Conservation (phyloP, 768 basidiomycete genomes). For the Lyophyllum atratum region DNA sequence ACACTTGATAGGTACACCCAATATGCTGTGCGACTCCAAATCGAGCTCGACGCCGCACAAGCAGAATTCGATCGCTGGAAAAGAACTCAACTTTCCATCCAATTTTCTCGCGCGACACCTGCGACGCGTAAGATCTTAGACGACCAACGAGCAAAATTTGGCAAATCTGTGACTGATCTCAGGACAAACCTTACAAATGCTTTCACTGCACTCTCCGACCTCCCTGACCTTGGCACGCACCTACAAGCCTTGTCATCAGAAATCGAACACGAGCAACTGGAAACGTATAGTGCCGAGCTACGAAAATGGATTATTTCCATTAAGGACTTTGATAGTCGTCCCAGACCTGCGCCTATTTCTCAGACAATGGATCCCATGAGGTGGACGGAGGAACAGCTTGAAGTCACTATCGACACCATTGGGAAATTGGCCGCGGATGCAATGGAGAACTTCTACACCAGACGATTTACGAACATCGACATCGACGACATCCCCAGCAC, state of each 20-base stretch:
- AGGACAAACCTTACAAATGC: not conserved
- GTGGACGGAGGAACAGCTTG: slow-evolving; percentile 12
- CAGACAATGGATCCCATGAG: not conserved
- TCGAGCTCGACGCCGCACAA: slow-evolving; percentile 9
- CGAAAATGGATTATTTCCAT: slow-evolving; percentile 5
- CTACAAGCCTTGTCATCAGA: not conserved
- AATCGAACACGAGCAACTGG: not conserved
- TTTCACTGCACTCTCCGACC: not conserved
- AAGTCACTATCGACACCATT: not conserved
- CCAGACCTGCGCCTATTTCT: not conserved
- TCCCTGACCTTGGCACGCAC: not conserved
- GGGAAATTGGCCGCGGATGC: not conserved
- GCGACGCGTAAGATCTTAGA: slow-evolving; percentile 3
- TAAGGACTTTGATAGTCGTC: not conserved
- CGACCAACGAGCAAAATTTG: not conserved
- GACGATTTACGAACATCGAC: not conserved
- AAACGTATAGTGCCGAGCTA: slow-evolving; percentile 1
- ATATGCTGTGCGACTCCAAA: slow-evolving; percentile 7
- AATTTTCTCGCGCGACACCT: not conserved
- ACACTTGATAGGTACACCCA: not conserved
- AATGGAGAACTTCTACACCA: not conserved
- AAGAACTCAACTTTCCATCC: slow-evolving; percentile 1
- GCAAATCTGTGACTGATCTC: not conserved
- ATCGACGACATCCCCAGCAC: too few relatives aligned
- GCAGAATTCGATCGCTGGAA: slow-evolving; percentile 9